Evolutionary conservation across 768 basidiomycete genomes (phyloP).

Genomic region (Tubosaeta sp.): DNA sequence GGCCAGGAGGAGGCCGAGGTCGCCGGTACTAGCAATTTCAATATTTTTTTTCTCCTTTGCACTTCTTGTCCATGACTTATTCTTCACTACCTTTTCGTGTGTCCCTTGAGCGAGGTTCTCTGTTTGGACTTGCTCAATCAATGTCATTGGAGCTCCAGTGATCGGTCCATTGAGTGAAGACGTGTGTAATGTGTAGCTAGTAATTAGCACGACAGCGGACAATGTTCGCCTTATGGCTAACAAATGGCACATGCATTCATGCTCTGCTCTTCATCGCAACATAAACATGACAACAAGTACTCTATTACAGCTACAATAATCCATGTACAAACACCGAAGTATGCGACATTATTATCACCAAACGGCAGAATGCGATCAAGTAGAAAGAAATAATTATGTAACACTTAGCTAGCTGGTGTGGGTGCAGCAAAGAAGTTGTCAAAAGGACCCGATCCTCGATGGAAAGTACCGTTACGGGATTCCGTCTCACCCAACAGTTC

Average conservation of each 20-base stretch:
- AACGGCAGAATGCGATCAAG: background rate
- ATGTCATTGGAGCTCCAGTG: background rate
- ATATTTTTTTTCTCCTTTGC: background rate
- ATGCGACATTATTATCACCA: background rate
- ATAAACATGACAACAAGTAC: background rate
- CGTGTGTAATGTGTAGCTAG: too few species aligned
- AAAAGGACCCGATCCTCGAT: conserved; percentile 33
- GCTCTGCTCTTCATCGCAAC: too few species aligned
- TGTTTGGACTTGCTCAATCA: background rate
- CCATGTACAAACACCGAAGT: background rate
- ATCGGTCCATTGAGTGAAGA: background rate
- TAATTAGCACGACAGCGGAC: too few species aligned
- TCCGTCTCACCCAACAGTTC: conserved; percentile 45
- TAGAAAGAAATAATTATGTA: background rate
- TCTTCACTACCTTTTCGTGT: conserved; percentile 4
- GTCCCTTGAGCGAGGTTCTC: background rate
- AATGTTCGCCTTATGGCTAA: too few species aligned
- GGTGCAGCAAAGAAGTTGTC: conserved; percentile 42
- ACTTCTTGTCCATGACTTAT: conserved; percentile 17
- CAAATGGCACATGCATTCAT: too few species aligned
- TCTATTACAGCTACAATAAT: background rate
- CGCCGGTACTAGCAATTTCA: conserved; percentile 34
- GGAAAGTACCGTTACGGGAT: conserved; percentile 21
- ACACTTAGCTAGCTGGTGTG: background rate
- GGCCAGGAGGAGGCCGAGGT: conserved; percentile 51